Evolutionary conservation across 2,329 filamentous ascomycete genomes (phyloP).

Genomic region (Exophiala sp.): DNA sequence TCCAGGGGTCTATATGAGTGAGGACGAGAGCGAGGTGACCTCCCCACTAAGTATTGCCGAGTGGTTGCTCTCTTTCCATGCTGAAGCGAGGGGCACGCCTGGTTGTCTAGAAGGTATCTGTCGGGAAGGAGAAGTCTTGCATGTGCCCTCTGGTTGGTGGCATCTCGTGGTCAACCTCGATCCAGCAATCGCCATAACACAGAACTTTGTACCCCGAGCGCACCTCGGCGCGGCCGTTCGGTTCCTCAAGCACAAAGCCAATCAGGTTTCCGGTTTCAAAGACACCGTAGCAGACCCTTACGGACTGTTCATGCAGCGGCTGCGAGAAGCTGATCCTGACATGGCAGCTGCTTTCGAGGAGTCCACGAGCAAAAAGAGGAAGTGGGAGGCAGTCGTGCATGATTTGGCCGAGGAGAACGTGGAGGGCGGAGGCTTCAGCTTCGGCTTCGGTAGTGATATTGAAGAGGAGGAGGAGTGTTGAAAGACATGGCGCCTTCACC

Average conservation of each 20-base stretch:
- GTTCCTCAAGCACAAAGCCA: conserved; percentile 76
- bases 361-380: conserved; percentile 64
- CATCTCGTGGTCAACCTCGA: conserved; percentile 91
- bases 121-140: conserved; percentile 75
- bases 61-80: conserved; percentile 88
- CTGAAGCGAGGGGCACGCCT: conserved; percentile 68
- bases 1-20: conserved; percentile 84
- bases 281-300: conserved; percentile 69
- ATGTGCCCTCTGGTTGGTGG: conserved; percentile 95
- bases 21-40: conserved; percentile 88
- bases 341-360: conserved; percentile 66
- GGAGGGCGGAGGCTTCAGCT: conserved; percentile 56
- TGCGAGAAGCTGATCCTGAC: conserved; percentile 62
- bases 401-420: conserved; percentile 42
- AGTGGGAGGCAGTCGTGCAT: conserved; percentile 78
- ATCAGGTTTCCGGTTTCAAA: conserved; percentile 84
- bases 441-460: conserved; percentile 60
- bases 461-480: conserved; percentile 43
- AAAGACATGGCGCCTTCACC: not conserved
- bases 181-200: conserved; percentile 80
- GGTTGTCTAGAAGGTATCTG: conserved; percentile 87
- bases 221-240: conserved; percentile 71
- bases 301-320: conserved; percentile 66
- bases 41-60: conserved; percentile 94
- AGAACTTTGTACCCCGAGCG: conserved; percentile 83